A percentile compares a stretch with the other conserved stretches of the same genome.
Conservation (phyloP, 352 stramenopile species). For the Globisporangium okanoganense region DNA sequence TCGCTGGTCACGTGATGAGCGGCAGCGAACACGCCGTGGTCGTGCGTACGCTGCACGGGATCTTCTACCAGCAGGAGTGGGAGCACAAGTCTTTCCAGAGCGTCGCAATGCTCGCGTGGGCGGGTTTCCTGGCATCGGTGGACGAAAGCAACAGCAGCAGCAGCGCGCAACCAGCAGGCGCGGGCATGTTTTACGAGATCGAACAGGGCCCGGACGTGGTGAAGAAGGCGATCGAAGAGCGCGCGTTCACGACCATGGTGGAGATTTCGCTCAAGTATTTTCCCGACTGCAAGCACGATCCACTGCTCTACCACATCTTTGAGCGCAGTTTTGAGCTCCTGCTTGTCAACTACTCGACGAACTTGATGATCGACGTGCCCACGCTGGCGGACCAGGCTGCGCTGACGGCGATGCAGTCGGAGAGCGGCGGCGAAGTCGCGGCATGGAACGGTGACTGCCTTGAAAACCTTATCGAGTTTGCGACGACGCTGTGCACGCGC, state of each 20-base stretch:
- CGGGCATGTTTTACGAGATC: slow-evolving; percentile 49
- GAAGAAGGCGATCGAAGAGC: slow-evolving; percentile 64
- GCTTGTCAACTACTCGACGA: slow-evolving; percentile 68
- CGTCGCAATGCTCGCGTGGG: slow-evolving; percentile 75
- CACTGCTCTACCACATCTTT: slow-evolving; percentile 67
- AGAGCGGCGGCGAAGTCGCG: slow-evolving; percentile 48
- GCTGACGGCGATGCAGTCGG: slow-evolving; percentile 59
- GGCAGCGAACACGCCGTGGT: slow-evolving; percentile 40
- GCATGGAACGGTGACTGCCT: slow-evolving; percentile 73
- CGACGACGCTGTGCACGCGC: slow-evolving; percentile 51
- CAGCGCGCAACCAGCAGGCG: slow-evolving; percentile 16
- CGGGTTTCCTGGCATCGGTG: slow-evolving; percentile 43
- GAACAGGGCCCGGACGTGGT: slow-evolving; percentile 49
- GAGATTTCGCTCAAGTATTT: slow-evolving; percentile 76
- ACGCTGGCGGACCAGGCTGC: slow-evolving; percentile 66
- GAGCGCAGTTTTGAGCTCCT: slow-evolving; percentile 66
- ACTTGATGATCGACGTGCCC: slow-evolving; percentile 77
- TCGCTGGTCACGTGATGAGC: slow-evolving; percentile 35
- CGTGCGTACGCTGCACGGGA: slow-evolving; percentile 54
- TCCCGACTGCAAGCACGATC: slow-evolving; percentile 65
- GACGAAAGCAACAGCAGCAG: slow-evolving; percentile 27
- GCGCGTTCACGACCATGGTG: slow-evolving; percentile 64
- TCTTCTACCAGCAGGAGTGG: slow-evolving; percentile 66
- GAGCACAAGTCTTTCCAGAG: slow-evolving; percentile 67
- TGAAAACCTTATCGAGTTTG: slow-evolving; percentile 77